Evolutionary conservation across 345 rosid genomes (phyloP).

Genomic region (Brassica carinata): DNA sequence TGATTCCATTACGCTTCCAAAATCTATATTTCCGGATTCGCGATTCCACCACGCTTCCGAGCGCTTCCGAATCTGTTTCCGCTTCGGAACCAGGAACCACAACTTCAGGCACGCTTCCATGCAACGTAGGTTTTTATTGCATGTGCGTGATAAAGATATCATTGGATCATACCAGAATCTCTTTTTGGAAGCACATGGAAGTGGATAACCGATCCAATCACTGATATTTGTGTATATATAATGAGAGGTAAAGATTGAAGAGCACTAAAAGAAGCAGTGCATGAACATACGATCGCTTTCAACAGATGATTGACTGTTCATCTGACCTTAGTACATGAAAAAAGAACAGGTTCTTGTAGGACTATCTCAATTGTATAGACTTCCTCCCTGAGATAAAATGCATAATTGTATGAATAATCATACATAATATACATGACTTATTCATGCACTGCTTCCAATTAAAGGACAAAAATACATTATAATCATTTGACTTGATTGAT

Average conservation of each 20-base stretch:
- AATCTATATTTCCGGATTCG: too few species aligned
- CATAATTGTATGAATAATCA: too few species aligned
- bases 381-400: not conserved
- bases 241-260: conserved; percentile 19
- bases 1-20: too few species aligned
- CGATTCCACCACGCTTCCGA: too few species aligned
- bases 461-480: not conserved
- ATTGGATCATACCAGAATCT: conserved; percentile 19
- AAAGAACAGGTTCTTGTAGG: conserved; percentile 22
- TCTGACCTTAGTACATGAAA: conserved; percentile 45
- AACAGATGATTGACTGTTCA: conserved; percentile 36
- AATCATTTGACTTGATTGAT: conserved; percentile 37
- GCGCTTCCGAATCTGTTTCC: too few species aligned
- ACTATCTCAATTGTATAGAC: conserved; percentile 5
- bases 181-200: conserved; percentile 46
- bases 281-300: conserved; percentile 39
- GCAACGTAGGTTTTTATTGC: too few species aligned
- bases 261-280: conserved; percentile 43
- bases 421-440: not conserved
- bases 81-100: too few species aligned
- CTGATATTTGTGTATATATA: not conserved
- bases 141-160: not conserved
- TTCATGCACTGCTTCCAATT: not conserved
- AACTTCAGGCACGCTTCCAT: too few species aligned
- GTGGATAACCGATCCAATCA: conserved; percentile 40